These are phyloP conservation scores for Massariosphaeria phaeospora DNA, from an alignment of 495 filamentous ascomycete genomes.

Conservation along the genomic window DNA sequence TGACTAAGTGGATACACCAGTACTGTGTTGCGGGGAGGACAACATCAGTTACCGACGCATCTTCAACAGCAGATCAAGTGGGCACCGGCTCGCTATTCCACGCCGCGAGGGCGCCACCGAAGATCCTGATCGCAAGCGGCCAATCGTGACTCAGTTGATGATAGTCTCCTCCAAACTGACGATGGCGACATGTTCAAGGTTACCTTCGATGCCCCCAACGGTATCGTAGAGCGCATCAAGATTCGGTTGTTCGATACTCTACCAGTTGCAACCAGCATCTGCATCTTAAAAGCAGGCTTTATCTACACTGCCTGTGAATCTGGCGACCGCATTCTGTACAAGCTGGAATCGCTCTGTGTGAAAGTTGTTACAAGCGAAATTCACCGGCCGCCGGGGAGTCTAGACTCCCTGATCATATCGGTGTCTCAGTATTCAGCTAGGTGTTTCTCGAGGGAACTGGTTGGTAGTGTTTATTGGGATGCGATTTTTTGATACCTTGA, in stretches of 20 bases:
- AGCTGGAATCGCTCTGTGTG: slow-evolving; percentile 97
- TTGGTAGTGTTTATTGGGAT: no score
- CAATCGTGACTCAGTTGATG: slow-evolving; percentile 84
- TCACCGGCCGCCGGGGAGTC: no score
- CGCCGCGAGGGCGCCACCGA: slow-evolving; percentile 80
- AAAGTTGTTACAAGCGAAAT: no score
- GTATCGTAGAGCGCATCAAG: slow-evolving; percentile 69
- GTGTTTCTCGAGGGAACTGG: no score
- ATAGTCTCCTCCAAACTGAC: slow-evolving; percentile 89
- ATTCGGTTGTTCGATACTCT: slow-evolving; percentile 99
- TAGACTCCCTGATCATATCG: no score
- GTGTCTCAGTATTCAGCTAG: no score
- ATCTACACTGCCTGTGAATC: slow-evolving; percentile 88
- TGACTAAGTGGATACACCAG: no score
- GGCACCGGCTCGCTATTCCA: slow-evolving; percentile 77
- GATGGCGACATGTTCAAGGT: slow-evolving; percentile 98
- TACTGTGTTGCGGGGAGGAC: slow-evolving; percentile 90
- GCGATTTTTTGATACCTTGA: no score
- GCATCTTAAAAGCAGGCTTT: slow-evolving; percentile 93
- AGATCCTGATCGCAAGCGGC: slow-evolving; percentile 83
- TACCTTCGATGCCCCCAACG: slow-evolving; percentile 78
- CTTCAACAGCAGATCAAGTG: slow-evolving; percentile 66
- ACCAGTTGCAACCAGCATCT: slow-evolving; percentile 75
- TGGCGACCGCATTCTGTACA: slow-evolving; percentile 91
- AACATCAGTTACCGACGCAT: slow-evolving; percentile 92